Percentiles rank a stretch among this genome's conserved stretches.
Evolutionary conservation across 148 eudicot genomes (phyloP).

Genomic region (Fagopyrum homotropicum): DNA sequence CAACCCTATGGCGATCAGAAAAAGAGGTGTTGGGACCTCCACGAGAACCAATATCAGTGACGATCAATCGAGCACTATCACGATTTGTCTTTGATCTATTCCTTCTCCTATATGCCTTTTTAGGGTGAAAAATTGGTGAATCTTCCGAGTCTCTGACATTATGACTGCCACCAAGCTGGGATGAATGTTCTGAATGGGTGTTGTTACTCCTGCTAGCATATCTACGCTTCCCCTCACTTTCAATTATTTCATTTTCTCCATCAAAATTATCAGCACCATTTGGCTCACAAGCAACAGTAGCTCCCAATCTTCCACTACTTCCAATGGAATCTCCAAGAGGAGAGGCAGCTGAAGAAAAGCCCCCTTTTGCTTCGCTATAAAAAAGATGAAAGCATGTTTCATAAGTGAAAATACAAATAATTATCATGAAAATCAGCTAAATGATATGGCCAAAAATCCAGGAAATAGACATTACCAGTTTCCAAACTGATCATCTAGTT

Average conservation of each 20-base stretch:
- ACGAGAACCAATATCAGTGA: conserved; percentile 45
- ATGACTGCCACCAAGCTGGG: conserved; percentile 44
- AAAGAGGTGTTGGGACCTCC: conserved; percentile 40
- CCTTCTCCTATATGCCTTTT: conserved; percentile 79
- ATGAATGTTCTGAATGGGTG: conserved; percentile 52
- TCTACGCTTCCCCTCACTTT: conserved; percentile 35
- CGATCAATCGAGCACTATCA: conserved; percentile 61
- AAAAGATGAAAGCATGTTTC: conserved; percentile 7
- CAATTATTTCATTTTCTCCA: conserved; percentile 55
- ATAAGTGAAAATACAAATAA: background rate
- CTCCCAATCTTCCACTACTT: conserved; percentile 81
- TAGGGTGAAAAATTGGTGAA: conserved; percentile 51
- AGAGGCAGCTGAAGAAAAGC: conserved; percentile 77
- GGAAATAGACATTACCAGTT: conserved; percentile 38
- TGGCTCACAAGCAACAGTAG: conserved; percentile 57
- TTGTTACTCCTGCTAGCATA: conserved; percentile 33
- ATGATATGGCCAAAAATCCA: background rate
- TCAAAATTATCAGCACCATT: conserved; percentile 94
- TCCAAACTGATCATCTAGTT: conserved; percentile 54
- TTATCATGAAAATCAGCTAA: background rate
- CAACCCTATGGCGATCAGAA: conserved; percentile 35
- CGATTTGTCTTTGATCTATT: conserved; percentile 62
- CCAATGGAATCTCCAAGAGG: conserved; percentile 91
- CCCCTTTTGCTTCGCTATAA: conserved; percentile 85
- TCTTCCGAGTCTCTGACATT: conserved; percentile 52